Conservation (phyloP, 768 basidiomycete species). For the Russula abietina region DNA sequence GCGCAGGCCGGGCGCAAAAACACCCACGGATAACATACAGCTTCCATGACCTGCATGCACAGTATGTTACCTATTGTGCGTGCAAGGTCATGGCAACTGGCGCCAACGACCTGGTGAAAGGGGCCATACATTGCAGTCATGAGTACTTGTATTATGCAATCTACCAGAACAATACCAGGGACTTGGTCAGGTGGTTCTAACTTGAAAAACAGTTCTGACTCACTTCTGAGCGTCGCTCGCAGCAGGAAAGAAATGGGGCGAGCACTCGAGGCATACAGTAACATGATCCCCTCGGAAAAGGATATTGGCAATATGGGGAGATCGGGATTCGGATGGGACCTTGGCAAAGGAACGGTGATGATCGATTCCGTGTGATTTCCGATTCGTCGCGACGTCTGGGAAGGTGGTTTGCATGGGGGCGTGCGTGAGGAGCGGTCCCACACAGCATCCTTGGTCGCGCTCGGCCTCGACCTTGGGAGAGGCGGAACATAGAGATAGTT, state of each 20-base stretch:
- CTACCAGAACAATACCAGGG: not conserved
- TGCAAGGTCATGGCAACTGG: not conserved
- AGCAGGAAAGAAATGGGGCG: not conserved
- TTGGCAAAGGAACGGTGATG: not conserved
- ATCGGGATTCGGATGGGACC: not conserved
- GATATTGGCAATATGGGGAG: not conserved
- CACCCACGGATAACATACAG: no score
- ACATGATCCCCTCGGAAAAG: no score
- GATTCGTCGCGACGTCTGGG: not conserved
- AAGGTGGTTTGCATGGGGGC: not conserved
- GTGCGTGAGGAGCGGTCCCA: not conserved
- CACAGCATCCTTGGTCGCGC: slow-evolving; percentile 2
- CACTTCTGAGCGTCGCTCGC: no score
- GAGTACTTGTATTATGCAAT: not conserved
- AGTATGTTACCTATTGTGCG: no score
- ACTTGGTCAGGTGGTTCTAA: no score
- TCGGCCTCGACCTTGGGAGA: not conserved
- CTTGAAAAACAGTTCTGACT: not conserved
- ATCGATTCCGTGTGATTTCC: not conserved
- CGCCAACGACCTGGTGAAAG: not conserved
- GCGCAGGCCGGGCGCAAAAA: no score
- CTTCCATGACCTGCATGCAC: no score
- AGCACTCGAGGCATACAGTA: not conserved
- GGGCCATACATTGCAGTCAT: not conserved
- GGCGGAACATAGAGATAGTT: no score